phyloP scores from a whole-genome alignment of 768 basidiomycete species.

The Daedaleopsis nitida region DNA sequence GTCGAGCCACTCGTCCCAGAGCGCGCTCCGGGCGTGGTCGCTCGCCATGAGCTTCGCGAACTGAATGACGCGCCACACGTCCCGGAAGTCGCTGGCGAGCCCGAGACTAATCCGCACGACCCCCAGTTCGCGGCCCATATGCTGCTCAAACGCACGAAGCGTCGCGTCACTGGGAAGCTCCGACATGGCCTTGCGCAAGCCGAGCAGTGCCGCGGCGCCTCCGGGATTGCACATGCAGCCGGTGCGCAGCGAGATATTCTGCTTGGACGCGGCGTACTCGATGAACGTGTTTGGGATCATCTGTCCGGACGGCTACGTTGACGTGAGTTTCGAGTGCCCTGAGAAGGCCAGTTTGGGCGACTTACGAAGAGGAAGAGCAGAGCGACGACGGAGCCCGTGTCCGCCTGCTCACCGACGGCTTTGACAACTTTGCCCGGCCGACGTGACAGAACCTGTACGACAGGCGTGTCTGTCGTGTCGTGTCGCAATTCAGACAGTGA shows the following conservation, averaged over 20 bases:
- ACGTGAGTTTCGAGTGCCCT: neutral
- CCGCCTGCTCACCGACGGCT: conserved; percentile 64
- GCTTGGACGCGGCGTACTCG: conserved; percentile 64
- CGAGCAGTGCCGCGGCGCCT: conserved; percentile 71
- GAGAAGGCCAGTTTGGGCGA: conserved; percentile 9
- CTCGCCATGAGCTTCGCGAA: conserved; percentile 27
- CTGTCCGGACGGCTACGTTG: conserved; percentile 58
- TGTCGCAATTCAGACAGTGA: conserved; percentile 63
- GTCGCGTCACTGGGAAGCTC: conserved; percentile 60
- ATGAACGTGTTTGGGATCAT: conserved; percentile 75
- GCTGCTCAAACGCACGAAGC: conserved; percentile 59
- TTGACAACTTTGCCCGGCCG: conserved; percentile 54
- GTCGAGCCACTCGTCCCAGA: conserved; percentile 31
- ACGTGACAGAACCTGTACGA: conserved; percentile 70
- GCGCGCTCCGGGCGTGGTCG: conserved; percentile 15
- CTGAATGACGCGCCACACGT: conserved; percentile 48
- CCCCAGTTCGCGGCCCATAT: conserved; percentile 68
- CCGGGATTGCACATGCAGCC: conserved; percentile 92
- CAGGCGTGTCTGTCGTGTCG: conserved; percentile 57
- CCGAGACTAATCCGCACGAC: conserved; percentile 80
- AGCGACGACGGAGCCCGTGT: conserved; percentile 64
- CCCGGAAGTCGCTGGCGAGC: conserved; percentile 75
- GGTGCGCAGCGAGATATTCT: conserved; percentile 74
- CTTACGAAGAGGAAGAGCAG: conserved; percentile 66
- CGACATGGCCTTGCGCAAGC: conserved; percentile 66